A percentile compares a stretch with the other conserved stretches of the same genome.
Conservation (phyloP, 2,329 filamentous ascomycete genomes). For the Stagonosporopsis rhizophila region DNA sequence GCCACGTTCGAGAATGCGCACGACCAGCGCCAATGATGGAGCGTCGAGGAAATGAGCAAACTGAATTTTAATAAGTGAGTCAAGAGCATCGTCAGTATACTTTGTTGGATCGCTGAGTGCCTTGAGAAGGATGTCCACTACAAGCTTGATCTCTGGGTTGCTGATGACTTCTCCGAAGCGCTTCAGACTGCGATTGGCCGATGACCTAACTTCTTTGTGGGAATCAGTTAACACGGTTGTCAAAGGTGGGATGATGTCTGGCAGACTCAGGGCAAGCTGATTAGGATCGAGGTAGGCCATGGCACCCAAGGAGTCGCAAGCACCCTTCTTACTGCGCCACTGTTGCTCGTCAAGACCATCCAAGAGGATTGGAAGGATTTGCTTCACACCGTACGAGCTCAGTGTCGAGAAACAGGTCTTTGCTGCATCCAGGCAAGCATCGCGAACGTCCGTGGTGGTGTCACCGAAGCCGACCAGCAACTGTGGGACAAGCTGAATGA, state of each 20-base stretch:
- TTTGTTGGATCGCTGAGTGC: slow-evolving; percentile 97
- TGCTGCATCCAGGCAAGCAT: slow-evolving; percentile 88
- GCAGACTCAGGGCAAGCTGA: slow-evolving; percentile 88
- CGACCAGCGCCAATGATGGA: slow-evolving; percentile 91
- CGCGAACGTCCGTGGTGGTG: slow-evolving; percentile 84
- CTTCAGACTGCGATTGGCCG: slow-evolving; percentile 94
- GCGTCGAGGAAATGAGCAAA: slow-evolving; percentile 99
- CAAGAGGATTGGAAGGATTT: slow-evolving; percentile 88
- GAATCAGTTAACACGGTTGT: slow-evolving; percentile 95
- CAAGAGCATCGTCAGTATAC: slow-evolving; percentile 92
- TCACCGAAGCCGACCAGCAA: slow-evolving; percentile 90
- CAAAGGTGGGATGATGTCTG: slow-evolving; percentile 94
- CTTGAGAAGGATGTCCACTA: slow-evolving; percentile 91
- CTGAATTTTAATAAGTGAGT: slow-evolving; percentile 95
- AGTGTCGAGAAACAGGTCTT: slow-evolving; percentile 93
- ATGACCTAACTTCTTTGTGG: slow-evolving; percentile 93
- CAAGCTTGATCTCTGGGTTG: slow-evolving; percentile 94
- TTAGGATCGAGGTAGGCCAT: slow-evolving; percentile 99
- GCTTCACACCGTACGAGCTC: slow-evolving; percentile 94
- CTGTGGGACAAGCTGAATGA: slow-evolving; percentile 93
- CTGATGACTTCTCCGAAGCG: slow-evolving; percentile 98
- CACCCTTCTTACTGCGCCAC: slow-evolving; percentile 98
- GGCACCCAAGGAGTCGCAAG: slow-evolving; percentile 92
- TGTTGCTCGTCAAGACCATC: slow-evolving; percentile 93
- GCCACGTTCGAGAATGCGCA: slow-evolving; percentile 92